These are phyloP conservation scores for Chlamydomonas sphaeroides DNA, from an alignment of 139 green algal species.

Conservation along the genomic window DNA sequence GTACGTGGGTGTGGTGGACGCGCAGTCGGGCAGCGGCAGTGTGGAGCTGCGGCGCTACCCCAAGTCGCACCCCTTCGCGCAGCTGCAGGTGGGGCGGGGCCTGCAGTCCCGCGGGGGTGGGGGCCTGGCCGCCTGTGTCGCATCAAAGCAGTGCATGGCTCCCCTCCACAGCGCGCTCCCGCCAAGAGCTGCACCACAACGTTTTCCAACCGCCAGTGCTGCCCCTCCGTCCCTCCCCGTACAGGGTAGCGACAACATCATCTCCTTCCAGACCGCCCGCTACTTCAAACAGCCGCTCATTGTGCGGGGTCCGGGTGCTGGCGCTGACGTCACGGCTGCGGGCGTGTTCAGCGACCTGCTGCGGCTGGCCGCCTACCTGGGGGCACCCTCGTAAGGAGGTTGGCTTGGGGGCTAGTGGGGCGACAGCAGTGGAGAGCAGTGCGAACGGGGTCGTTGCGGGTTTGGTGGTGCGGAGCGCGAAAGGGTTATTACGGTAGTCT, in stretches of 20 bases:
- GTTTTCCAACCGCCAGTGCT: not conserved
- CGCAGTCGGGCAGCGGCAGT: conserved; percentile 67
- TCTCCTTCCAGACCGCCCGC: conserved; percentile 88
- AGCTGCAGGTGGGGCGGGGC: conserved; percentile 68
- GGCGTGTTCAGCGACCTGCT: conserved; percentile 98
- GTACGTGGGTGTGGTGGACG: conserved; percentile 95
- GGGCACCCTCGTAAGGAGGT: conserved; percentile 85
- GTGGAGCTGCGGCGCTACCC: conserved; percentile 93
- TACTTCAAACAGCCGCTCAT: conserved; percentile 89
- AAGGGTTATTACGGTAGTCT: no score
- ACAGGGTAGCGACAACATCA: conserved; percentile 91
- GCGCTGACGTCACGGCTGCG: conserved; percentile 95
- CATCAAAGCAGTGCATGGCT: no score
- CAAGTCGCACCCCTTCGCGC: conserved; percentile 87
- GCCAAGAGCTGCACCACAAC: no score
- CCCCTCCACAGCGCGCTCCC: no score
- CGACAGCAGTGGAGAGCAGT: no score
- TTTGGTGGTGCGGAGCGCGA: no score
- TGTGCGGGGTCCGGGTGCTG: conserved; percentile 92
- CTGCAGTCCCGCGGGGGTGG: no score
- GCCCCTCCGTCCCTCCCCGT: not conserved
- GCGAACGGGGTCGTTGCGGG: no score
- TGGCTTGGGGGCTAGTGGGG: no score
- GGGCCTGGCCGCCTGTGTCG: no score
- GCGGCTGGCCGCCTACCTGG: conserved; percentile 91